Evolutionary conservation across 148 eudicot genomes (phyloP).

Genomic region (Amaranthus cruentus): DNA sequence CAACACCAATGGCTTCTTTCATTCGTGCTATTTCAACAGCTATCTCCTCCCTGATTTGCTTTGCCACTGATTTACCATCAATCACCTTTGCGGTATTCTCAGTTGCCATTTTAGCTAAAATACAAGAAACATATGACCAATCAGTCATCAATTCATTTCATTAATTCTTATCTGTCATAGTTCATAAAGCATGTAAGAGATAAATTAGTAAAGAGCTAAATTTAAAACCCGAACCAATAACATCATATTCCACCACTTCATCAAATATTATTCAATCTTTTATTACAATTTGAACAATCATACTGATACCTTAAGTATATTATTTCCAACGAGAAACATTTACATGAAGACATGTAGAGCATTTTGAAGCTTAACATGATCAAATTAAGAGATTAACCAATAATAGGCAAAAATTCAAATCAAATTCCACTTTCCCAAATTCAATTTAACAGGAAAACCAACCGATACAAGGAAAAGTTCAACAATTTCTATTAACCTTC

Average conservation of each 20-base stretch:
- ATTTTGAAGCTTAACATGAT: too few relatives aligned
- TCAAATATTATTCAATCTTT: too few relatives aligned
- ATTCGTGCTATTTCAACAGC: constrained; percentile 60
- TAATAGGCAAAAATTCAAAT: not conserved
- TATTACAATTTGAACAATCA: too few relatives aligned
- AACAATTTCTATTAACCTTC: not conserved
- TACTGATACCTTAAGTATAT: too few relatives aligned
- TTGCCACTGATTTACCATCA: constrained; percentile 75
- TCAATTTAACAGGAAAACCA: constrained; percentile 1
- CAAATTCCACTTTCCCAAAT: not conserved
- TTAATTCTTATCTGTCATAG: not conserved
- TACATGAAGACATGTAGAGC: too few relatives aligned
- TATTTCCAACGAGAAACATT: too few relatives aligned
- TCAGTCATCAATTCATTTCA: not conserved
- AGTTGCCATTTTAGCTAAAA: constrained; percentile 47
- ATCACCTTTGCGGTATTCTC: constrained; percentile 61
- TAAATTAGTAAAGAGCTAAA: not conserved
- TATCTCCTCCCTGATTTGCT: constrained; percentile 75
- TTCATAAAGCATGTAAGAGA: not conserved
- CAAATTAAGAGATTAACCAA: too few relatives aligned
- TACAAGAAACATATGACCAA: not conserved
- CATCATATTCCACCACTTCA: too few relatives aligned
- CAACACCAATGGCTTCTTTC: constrained; percentile 70
- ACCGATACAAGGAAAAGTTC: not conserved
- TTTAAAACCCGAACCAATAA: too few relatives aligned